phyloP scores from a whole-genome alignment of 805 yeast species.

The Dipodascopsis tothii region DNA sequence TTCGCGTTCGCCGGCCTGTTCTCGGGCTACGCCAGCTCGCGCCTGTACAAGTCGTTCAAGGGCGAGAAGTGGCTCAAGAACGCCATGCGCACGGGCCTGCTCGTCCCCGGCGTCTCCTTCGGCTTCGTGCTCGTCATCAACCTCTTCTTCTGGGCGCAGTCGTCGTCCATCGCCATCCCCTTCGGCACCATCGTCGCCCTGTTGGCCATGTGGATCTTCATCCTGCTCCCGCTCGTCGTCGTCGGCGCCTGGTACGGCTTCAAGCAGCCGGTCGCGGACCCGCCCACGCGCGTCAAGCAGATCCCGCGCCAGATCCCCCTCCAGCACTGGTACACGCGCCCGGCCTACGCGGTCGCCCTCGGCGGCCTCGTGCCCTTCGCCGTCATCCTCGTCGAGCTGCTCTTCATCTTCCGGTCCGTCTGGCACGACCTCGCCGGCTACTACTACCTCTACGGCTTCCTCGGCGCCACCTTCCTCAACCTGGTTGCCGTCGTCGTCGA shows the following conservation, averaged over 20 bases:
- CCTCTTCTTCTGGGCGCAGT: conserved; percentile 65
- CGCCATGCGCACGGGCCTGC: conserved; percentile 29
- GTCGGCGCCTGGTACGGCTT: conserved; percentile 52
- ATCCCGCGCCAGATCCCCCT: conserved; percentile 33
- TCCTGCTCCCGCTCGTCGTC: conserved; percentile 69
- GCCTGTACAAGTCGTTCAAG: conserved; percentile 48
- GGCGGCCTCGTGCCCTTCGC: conserved; percentile 75
- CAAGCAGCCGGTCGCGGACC: conserved; percentile 18
- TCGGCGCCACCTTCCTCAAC: conserved; percentile 53
- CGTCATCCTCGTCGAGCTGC: conserved; percentile 69
- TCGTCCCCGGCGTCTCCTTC: conserved; percentile 37
- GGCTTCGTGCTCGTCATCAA: conserved; percentile 50
- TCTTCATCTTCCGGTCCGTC: conserved; percentile 63
- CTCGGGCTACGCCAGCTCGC: conserved; percentile 66
- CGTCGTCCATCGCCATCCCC: conserved; percentile 69
- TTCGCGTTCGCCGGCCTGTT: conserved; percentile 65
- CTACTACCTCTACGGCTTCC: conserved; percentile 73
- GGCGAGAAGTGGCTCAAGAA: conserved; percentile 34
- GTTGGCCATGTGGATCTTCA: conserved; percentile 49
- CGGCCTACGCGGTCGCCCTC: conserved; percentile 29
- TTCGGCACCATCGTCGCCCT: conserved; percentile 63
- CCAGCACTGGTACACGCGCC: conserved; percentile 14
- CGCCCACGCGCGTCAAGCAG: conserved; percentile 25
- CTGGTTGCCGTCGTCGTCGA: conserved; percentile 60
- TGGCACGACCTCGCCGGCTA: conserved; percentile 76